Conservation (phyloP, 163 green algal species). For the Prototheca stagnorum region DNA sequence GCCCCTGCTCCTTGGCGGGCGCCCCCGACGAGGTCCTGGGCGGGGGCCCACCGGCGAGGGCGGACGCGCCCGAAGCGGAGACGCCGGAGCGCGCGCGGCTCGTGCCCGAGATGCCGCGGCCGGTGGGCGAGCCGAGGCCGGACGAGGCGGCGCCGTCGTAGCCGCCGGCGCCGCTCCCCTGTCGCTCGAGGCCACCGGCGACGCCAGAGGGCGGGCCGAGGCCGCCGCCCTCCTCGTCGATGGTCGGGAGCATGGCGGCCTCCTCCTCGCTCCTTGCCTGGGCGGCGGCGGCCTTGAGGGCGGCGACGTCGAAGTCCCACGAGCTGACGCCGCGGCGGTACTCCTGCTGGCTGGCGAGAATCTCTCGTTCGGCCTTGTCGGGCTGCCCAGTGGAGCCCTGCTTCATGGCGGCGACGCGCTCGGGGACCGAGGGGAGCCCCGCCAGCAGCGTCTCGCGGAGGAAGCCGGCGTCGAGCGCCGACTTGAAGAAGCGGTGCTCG, state of each 20-base stretch:
- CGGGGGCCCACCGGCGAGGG: too few species aligned
- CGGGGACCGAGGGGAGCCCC: conserved; percentile 55
- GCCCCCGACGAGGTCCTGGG: too few species aligned
- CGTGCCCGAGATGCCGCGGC: too few species aligned
- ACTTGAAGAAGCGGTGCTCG: conserved; percentile 95
- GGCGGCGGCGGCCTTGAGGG: conserved; percentile 58
- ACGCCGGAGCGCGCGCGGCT: too few species aligned
- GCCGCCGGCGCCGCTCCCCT: neutral
- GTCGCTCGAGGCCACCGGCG: too few species aligned
- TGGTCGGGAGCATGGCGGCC: conserved; percentile 14
- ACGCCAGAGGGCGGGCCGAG: too few species aligned
- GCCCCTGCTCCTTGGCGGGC: conserved; percentile 31
- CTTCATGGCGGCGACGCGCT: conserved; percentile 67
- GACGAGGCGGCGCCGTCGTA: neutral
- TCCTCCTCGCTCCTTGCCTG: conserved; percentile 15
- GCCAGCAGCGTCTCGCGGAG: conserved; percentile 48
- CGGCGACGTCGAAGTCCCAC: conserved; percentile 91
- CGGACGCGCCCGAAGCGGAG: too few species aligned
- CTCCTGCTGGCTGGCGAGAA: conserved; percentile 25
- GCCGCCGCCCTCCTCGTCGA: conserved; percentile 19
- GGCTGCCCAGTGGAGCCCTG: conserved; percentile 37
- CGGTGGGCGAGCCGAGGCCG: conserved; percentile 1
- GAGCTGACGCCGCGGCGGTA: conserved; percentile 50
- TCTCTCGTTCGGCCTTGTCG: too few species aligned
- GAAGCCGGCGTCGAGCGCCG: conserved; percentile 28